These are phyloP conservation scores for Starmerella apis DNA, from an alignment of 805 yeast species.

Conservation along the genomic window DNA sequence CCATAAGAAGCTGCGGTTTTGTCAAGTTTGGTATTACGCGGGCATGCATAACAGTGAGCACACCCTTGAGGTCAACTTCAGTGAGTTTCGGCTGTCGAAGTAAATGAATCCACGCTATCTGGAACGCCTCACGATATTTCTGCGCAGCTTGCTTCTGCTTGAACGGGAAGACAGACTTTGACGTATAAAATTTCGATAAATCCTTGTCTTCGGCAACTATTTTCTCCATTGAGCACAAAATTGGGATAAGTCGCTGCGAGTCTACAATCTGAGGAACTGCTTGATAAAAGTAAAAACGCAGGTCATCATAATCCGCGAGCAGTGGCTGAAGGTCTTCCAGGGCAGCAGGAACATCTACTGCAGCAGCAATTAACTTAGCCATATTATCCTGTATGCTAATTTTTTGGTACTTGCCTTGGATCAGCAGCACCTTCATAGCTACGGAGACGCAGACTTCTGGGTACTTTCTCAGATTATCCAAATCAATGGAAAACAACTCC, in stretches of 20 bases:
- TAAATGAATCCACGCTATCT: conserved; percentile 52
- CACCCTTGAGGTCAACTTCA: conserved; percentile 52
- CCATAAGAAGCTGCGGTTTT: conserved; percentile 80
- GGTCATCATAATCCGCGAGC: conserved; percentile 51
- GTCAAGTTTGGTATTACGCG: conserved; percentile 70
- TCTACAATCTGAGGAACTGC: background rate
- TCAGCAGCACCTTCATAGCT: conserved; percentile 41
- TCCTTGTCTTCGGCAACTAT: conserved; percentile 14
- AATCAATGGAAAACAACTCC: conserved; percentile 11
- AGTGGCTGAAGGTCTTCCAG: conserved; percentile 10
- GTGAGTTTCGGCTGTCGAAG: conserved; percentile 39
- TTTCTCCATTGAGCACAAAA: conserved; percentile 17
- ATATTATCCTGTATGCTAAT: conserved; percentile 51
- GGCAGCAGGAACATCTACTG: conserved; percentile 34
- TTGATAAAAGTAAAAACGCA: conserved; percentile 39
- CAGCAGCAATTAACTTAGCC: conserved; percentile 32
- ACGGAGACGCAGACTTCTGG: conserved; percentile 37
- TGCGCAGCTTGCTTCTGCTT: conserved; percentile 14
- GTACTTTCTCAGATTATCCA: background rate
- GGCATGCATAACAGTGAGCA: conserved; percentile 65
- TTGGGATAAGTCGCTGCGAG: conserved; percentile 9
- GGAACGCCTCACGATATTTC: conserved; percentile 39
- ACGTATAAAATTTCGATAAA: conserved; percentile 4
- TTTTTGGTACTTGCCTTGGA: conserved; percentile 38
- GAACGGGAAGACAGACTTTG: conserved; percentile 4